Conservation (phyloP, 1,284 basidiomycete species). For the Wallemia hederae region DNA sequence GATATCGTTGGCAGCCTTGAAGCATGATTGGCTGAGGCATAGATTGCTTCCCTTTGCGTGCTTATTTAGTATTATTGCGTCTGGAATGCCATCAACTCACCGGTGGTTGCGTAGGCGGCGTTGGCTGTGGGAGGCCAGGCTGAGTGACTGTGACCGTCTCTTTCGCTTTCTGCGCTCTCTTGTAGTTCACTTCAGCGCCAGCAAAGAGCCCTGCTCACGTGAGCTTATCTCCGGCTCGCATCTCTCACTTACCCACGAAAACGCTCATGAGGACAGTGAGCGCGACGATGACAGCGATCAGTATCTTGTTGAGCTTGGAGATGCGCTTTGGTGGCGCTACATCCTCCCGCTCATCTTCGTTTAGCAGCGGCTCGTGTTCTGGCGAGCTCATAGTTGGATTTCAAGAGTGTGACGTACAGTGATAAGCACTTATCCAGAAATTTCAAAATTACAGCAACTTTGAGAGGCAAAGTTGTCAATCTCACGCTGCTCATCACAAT, state of each 20-base stretch:
- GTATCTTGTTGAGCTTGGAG: background rate
- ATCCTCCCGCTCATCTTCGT: background rate
- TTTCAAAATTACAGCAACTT: no score
- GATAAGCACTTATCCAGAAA: no score
- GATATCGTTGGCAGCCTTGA: slow-evolving; percentile 18
- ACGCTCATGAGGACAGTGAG: background rate
- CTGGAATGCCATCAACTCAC: background rate
- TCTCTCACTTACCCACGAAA: background rate
- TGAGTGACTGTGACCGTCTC: background rate
- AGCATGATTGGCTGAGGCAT: background rate
- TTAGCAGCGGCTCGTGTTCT: background rate
- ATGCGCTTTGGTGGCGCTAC: background rate
- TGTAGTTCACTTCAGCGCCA: background rate
- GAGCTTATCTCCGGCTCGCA: background rate
- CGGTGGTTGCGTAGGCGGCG: background rate
- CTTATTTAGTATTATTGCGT: background rate
- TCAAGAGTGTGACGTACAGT: no score
- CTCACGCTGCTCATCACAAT: no score
- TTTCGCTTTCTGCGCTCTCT: background rate
- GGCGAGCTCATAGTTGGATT: background rate
- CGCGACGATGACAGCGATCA: background rate
- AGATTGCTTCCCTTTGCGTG: background rate
- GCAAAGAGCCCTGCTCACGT: background rate
- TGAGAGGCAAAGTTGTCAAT: no score
- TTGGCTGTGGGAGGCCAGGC: background rate